Evolutionary conservation across 129 eudicot genomes (phyloP), one percentile per base, ranked within the genome.

Genomic region (Oenanthe sinensis): DNA sequence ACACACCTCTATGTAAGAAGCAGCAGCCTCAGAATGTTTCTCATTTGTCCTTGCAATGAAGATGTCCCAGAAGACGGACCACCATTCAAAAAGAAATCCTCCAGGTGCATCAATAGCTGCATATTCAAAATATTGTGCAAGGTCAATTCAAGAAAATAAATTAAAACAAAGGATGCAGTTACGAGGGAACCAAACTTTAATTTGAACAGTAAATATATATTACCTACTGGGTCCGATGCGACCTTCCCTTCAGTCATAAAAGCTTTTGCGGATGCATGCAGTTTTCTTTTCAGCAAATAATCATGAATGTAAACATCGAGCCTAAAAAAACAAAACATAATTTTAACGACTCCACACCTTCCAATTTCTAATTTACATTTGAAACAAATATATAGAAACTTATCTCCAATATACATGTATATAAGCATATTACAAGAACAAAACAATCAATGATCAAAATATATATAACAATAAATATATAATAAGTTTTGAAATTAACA

Each of bases 61-160:
- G 42, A 94, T 91, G 86, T 94, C 98, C 98, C 98, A 94, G 50
- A 94, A 94, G 82, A 94, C 98, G 58, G 98, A 94, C 98, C 98
- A 94, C 98, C 98, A 94, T 80, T 94, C 98, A 79, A 94, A 94
- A 62, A 94, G 96, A 87, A 95, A 95, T 73, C 98, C 98, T 47
- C 98, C 98, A 3, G 98, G 98, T 22, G 98, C 98, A 90, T 95
- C 98, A 79, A 95, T 95, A 75, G 98, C 98, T 95, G 87, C 80
- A 85, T 81, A 58, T 50, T 54, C 36, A 79, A 48, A 40, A 37
- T 20, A 71, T 54, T 1, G 76, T 2, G 44, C 13, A 65, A 20
- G 28, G 28, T 24, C 5, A 11, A 24, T n/a, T 73, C 37, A 5
- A 33, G 36, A 33, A 46, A 45, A 12, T 5, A 42, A 22, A 7